Evolutionary conservation across 805 yeast species (phyloP).

Genomic region (Zygosaccharomyces bailii): DNA sequence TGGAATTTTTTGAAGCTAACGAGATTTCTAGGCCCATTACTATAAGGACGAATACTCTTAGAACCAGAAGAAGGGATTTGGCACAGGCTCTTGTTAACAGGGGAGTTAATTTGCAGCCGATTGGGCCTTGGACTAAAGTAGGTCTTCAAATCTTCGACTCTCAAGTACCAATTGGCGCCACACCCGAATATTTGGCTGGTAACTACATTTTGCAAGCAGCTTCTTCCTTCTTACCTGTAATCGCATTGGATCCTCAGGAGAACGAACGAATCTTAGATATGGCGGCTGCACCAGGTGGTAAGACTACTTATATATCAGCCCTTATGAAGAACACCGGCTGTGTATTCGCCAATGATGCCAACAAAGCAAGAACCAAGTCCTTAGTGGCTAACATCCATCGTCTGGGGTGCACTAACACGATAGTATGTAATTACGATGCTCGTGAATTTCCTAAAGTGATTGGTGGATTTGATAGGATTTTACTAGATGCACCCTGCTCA

Average conservation of each 20-base stretch:
- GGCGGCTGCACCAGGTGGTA: slow-evolving; percentile 99
- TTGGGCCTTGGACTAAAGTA: slow-evolving; percentile 97
- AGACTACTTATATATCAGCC: slow-evolving; percentile 91
- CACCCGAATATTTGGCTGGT: slow-evolving; percentile 98
- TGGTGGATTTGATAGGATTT: slow-evolving; percentile 94
- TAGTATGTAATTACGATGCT: slow-evolving; percentile 97
- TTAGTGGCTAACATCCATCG: slow-evolving; percentile 96
- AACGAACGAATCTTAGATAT: slow-evolving; percentile 93
- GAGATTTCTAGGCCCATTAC: slow-evolving; percentile 96
- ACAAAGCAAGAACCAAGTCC: slow-evolving; percentile 93
- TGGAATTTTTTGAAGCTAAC: slow-evolving; percentile 98
- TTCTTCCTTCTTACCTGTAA: slow-evolving; percentile 93
- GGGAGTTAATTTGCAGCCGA: slow-evolving; percentile 96
- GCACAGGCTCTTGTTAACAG: slow-evolving; percentile 93
- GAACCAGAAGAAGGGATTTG: slow-evolving; percentile 90
- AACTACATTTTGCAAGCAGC: slow-evolving; percentile 98
- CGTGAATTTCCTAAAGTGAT: slow-evolving; percentile 97
- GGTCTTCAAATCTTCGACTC: slow-evolving; percentile 97
- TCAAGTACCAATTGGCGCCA: slow-evolving; percentile 99
- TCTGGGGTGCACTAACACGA: slow-evolving; percentile 92
- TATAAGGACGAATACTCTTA: slow-evolving; percentile 94
- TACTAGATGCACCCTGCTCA: slow-evolving; percentile 98
- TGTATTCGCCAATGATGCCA: slow-evolving; percentile 95
- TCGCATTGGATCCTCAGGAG: slow-evolving; percentile 97
- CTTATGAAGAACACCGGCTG: slow-evolving; percentile 97